These are phyloP conservation scores for Begonia peltatifolia DNA, from an alignment of 306 rosid genomes.

Conservation along the genomic window DNA sequence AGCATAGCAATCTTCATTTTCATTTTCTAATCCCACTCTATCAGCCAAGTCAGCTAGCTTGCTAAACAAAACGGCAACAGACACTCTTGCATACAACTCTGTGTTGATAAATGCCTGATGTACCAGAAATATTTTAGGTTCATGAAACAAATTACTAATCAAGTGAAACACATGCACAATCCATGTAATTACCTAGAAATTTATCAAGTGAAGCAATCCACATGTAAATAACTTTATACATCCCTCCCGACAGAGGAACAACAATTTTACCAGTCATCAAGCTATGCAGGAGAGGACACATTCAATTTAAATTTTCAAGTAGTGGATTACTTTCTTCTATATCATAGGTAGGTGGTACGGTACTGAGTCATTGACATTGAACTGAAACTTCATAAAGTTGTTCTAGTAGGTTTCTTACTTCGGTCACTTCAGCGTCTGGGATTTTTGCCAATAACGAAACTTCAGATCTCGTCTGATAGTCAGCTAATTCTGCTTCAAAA, in stretches of 20 bases:
- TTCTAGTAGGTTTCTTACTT: slow-evolving; percentile 32
- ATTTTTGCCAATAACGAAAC: slow-evolving; percentile 60
- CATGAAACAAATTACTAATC: too few species aligned
- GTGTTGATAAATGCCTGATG: slow-evolving; percentile 80
- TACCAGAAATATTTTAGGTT: background rate
- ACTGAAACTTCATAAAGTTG: slow-evolving; percentile 7
- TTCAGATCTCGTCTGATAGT: slow-evolving; percentile 55
- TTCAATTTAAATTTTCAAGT: background rate
- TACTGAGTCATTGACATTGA: too few species aligned
- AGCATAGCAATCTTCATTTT: slow-evolving; percentile 27
- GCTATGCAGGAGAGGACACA: too few species aligned
- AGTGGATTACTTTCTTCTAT: background rate
- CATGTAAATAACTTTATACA: too few species aligned
- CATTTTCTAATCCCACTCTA: slow-evolving; percentile 30
- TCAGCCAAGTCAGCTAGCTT: slow-evolving; percentile 59
- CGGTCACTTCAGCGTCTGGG: slow-evolving; percentile 74
- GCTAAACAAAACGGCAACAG: slow-evolving; percentile 80
- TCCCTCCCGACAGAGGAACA: too few species aligned
- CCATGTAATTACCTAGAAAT: too few species aligned
- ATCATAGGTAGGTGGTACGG: background rate
- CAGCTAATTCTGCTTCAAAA: slow-evolving; percentile 88
- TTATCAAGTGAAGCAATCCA: too few species aligned
- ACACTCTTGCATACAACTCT: slow-evolving; percentile 90
- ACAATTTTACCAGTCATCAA: too few species aligned
- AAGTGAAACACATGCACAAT: too few species aligned